phyloP scores from a whole-genome alignment of 1,139 yeast species.

The Hanseniaspora sp. region DNA sequence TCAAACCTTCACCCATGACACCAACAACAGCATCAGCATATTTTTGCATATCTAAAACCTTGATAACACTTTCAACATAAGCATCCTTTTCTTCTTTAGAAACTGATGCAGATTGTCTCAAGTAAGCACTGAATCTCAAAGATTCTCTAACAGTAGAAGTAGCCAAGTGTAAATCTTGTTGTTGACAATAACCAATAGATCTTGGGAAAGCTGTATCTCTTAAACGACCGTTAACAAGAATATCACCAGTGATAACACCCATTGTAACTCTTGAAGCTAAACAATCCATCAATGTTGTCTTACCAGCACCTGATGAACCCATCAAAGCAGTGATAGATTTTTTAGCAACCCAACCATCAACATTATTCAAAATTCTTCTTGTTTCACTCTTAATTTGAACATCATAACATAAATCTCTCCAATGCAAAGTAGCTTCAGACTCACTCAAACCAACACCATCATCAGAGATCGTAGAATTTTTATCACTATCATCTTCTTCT shows the following conservation, averaged over 20 bases:
- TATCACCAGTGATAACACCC: constrained; percentile 57
- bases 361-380: constrained; percentile 45
- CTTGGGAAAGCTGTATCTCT: constrained; percentile 57
- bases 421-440: constrained; percentile 36
- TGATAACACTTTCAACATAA: constrained; percentile 54
- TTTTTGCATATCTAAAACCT: constrained; percentile 50
- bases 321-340: constrained; percentile 53
- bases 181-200: constrained; percentile 62
- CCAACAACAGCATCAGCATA: constrained; percentile 68
- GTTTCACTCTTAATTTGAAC: constrained; percentile 42
- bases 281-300: constrained; percentile 55
- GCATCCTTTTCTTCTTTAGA: constrained; percentile 46
- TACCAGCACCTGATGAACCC: constrained; percentile 75
- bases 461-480: neutral
- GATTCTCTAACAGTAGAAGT: constrained; percentile 64
- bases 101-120: constrained; percentile 47
- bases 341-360: constrained; percentile 64
- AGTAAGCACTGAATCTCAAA: constrained; percentile 50
- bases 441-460: constrained; percentile 15
- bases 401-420: constrained; percentile 44
- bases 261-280: constrained; percentile 55
- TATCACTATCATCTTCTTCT: constrained; percentile 11
- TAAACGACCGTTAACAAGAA: constrained; percentile 52
- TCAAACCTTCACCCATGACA: constrained; percentile 53
- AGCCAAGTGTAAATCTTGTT: constrained; percentile 54